Evolutionary conservation across 176 grass and related monocot species (phyloP).

Genomic region (Phyllostachys edulis): DNA sequence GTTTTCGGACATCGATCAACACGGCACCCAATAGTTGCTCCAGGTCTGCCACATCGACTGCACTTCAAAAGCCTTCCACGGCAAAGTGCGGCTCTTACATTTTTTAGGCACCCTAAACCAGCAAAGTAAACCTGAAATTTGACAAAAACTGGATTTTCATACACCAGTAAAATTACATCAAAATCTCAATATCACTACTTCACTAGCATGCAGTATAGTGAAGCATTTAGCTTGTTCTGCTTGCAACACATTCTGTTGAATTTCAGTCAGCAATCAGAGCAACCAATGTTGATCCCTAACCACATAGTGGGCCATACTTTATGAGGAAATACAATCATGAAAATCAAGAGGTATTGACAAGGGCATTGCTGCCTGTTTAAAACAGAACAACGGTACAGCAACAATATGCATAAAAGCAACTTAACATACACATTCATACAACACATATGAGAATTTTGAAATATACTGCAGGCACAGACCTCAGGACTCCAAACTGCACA

Average conservation of each 20-base stretch:
- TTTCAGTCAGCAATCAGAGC: conserved; percentile 13
- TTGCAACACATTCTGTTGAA: conserved; percentile 27
- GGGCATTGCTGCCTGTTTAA: conserved; percentile 4
- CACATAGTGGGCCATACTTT: conserved; percentile 9
- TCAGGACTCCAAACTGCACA: conserved; percentile 97
- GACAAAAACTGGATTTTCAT: conserved; percentile 25
- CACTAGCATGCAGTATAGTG: conserved; percentile 21
- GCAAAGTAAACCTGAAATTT: conserved; percentile 98
- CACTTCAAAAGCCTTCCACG: conserved; percentile 94
- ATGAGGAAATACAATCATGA: conserved; percentile 4
- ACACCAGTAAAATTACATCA: conserved; percentile 4
- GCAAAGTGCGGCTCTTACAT: conserved; percentile 85
- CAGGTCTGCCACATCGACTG: conserved; percentile 88
- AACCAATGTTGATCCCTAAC: conserved; percentile 15
- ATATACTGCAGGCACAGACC: conserved; percentile 41
- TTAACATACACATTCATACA: not conserved
- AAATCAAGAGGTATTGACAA: not conserved
- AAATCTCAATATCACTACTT: not conserved
- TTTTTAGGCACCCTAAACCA: conserved; percentile 89
- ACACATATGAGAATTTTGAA: conserved; percentile 10
- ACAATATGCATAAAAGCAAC: not conserved
- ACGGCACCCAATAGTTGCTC: conserved; percentile 92
- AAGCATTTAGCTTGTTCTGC: conserved; percentile 1
- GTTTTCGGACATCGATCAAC: conserved; percentile 94
- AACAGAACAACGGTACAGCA: conserved; percentile 20